Evolutionary conservation across 2,329 filamentous ascomycete species (phyloP), one percentile per base, ranked within the genome.

Genomic region (Dactylellina parvicollis): DNA sequence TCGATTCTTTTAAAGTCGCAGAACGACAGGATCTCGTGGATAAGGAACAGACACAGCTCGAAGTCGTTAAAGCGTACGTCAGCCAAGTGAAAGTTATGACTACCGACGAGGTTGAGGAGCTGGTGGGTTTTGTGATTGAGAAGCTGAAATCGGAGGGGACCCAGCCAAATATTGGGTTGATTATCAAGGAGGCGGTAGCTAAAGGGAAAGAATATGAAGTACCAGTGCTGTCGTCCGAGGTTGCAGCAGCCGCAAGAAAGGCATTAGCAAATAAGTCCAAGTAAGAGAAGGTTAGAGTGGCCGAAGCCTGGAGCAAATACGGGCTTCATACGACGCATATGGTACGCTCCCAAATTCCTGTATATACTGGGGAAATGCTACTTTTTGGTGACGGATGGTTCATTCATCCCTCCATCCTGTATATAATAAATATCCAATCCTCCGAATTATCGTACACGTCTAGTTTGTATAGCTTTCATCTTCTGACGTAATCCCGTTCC

Each of bases 1-100:
- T 83, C 14, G 82, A 83, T 34, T 89, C 92, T 79, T 91, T 91
- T 80, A 82, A 83, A 65, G 81, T 80, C 0, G 90, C 88, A 0
- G 86, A 86, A 2, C 84, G 91, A 38, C 81, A 85, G 22, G 91
- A 94, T 79, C 81, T 94, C 34, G 89, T 86, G 0, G 86, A 87
- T 65, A 90, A 90, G 81, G 90, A 94, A 82, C 82, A 87, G 74
- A 82, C 82, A 9, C 89, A 93, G 81, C 82, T 89, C 52, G 81
- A 81, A 30, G 84, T 94, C 1, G 79, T 92, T 77, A 62, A 75
- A 36, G 49, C 20, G 2, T 78, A 77, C 46, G 73, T 76, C 7
- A 84, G 89, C 38, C 87, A 88, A 77, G 85, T 92, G 10, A 82
- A 88, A 80, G 84, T 83, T 10, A 77, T 92, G 59, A 80, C 82